These are phyloP conservation scores for Stromatinia cepivora DNA, from an alignment of 2,329 filamentous ascomycete species.

Conservation along the genomic window DNA sequence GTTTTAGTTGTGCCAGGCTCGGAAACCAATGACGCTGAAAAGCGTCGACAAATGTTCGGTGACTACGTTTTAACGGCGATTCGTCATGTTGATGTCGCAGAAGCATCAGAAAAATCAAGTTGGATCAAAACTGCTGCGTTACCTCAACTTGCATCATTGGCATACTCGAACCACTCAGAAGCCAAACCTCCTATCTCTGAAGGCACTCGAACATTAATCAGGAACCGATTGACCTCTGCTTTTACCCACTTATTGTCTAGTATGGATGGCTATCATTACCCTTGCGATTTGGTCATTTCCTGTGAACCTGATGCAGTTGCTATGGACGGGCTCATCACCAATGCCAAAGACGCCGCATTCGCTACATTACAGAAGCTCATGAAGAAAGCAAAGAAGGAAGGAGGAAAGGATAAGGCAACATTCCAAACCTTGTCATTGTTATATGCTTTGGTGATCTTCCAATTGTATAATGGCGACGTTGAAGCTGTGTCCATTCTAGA, in stretches of 20 bases:
- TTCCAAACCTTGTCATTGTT: conserved; percentile 72
- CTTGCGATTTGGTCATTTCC: conserved; percentile 36
- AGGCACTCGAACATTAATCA: conserved; percentile 55
- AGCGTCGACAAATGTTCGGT: conserved; percentile 38
- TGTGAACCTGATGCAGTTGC: conserved; percentile 45
- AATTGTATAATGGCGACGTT: conserved; percentile 85
- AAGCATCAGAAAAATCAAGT: conserved; percentile 26
- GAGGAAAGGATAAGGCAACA: conserved; percentile 38
- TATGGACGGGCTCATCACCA: conserved; percentile 57
- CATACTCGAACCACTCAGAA: conserved; percentile 51
- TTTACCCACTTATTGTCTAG: conserved; percentile 59
- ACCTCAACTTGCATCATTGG: conserved; percentile 50
- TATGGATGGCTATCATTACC: conserved; percentile 52
- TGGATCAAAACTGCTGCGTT: conserved; percentile 37
- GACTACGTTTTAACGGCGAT: conserved; percentile 40
- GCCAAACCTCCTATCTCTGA: conserved; percentile 50
- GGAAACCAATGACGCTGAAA: conserved; percentile 36
- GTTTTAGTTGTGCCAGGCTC: conserved; percentile 41
- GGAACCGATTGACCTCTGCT: conserved; percentile 57
- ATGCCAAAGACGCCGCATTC: conserved; percentile 54
- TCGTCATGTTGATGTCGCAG: conserved; percentile 33
- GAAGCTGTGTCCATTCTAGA: conserved; percentile 81
- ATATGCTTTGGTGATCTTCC: conserved; percentile 80
- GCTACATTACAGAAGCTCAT: conserved; percentile 55
- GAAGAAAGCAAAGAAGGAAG: conserved; percentile 44